Evolutionary conservation across 768 basidiomycete species (phyloP), one percentile per base, ranked within the genome.

Genomic region (Boletus speciosus): DNA sequence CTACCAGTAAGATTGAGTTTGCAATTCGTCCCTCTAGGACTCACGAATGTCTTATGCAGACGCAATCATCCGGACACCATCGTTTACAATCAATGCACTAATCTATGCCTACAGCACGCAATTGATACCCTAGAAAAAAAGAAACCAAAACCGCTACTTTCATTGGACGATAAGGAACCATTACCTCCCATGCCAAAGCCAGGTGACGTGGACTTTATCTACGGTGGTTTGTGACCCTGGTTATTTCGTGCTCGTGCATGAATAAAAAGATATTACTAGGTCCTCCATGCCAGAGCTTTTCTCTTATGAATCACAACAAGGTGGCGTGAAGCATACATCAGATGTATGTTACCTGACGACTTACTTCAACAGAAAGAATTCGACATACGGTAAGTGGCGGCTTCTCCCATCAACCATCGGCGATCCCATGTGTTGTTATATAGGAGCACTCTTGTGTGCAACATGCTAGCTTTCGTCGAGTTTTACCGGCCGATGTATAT

Each of bases 231-330:
- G 78, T 68, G 16, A 39, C 59, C 51, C 16, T 12, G 12, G 6
- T 46, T 48, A 16, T 47, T 48, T n/a, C 4, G 11, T 48, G 31
- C 38, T 29, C 42, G 34, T 15, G 19, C 27, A 38, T 34, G 40
- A 51, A 25, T 54, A 44, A 53, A 35, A 5, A 40, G 8, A 35
- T 32, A 27, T 57, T 47, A 3, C 7, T 52, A 88, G 88, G 88
- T 4, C 86, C 88, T 4, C 88, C 88, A 12, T 90, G 88, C 61
- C 89, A 90, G 58, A 79, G 83, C 3, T 90, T 88, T 59, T 85
- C 83, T 55, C 61, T 69, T 0, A 83, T 83, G 54, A 90, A 90
- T 51, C 81, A 82, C 55, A 66, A 71, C 36, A 83, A 81, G 64
- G 86, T 84, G 54, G 63, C 74, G 60, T 12, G 19, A 46, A 32